Percentiles rank a stretch among this genome's conserved stretches.
Evolutionary conservation across 2,329 filamentous ascomycete genomes (phyloP).

Genomic region (Neonectria faginata): DNA sequence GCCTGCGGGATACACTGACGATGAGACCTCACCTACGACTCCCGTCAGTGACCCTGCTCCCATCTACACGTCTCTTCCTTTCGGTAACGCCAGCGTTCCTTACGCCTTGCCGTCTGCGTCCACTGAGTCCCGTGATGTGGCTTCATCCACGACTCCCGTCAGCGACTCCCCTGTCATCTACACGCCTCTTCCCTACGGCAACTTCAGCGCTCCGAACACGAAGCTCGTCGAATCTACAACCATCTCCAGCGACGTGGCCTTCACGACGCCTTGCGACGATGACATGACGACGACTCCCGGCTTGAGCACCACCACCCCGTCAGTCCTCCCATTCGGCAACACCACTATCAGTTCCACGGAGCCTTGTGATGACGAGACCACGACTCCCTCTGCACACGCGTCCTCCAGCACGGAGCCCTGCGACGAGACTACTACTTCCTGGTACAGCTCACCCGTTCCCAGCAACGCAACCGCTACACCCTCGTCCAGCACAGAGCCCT

Average conservation of each 20-base stretch:
- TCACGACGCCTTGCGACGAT: slow-evolving; percentile 23
- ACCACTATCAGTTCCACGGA: slow-evolving; percentile 28
- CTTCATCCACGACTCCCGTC: background rate
- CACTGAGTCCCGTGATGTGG: slow-evolving; percentile 1
- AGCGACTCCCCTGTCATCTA: background rate
- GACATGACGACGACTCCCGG: slow-evolving; percentile 34
- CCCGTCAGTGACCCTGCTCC: background rate
- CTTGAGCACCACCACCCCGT: slow-evolving; percentile 11
- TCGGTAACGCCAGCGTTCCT: slow-evolving; percentile 4
- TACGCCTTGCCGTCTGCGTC: background rate
- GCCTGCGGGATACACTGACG: background rate
- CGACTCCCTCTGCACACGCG: background rate
- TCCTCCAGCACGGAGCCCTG: too few relatives aligned
- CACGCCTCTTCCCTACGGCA: background rate
- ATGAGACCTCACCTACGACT: background rate
- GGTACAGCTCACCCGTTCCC: too few relatives aligned
- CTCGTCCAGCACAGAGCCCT: background rate
- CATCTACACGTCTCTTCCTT: background rate
- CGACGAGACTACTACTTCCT: too few relatives aligned
- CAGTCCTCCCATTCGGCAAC: slow-evolving; percentile 20
- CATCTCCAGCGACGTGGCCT: slow-evolving; percentile 5
- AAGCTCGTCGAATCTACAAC: slow-evolving; percentile 5
- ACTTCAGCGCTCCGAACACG: slow-evolving; percentile 6
- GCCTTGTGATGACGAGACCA: slow-evolving; percentile 25
- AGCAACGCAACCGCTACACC: too few relatives aligned